Evolutionary conservation across 2,329 filamentous ascomycete species (phyloP), one percentile per base, ranked within the genome.

Genomic region (Ophiognomonia clavigignenti-juglandacearum): DNA sequence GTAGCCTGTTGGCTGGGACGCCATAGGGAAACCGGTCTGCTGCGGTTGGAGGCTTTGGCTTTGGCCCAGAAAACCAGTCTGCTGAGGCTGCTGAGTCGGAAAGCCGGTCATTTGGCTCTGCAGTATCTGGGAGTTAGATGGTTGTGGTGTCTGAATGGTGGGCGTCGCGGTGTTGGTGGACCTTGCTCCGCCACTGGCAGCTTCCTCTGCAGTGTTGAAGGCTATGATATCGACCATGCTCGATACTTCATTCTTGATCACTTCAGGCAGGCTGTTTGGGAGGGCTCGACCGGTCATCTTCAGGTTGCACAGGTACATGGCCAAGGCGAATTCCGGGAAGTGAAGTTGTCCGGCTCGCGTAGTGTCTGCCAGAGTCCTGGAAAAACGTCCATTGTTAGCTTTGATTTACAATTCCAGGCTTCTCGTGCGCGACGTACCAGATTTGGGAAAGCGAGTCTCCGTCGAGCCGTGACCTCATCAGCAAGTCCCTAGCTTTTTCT

Each of bases 191-290:
- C 70, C 57, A 13, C 62, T 61, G 5, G 69, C 72, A 32, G 71
- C 72, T 23, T 92, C 85, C 54, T 98, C 93, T 1, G 81, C 82
- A 20, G 96, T 80, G 56, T 85, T 89, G 64, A 98, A 98, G 50
- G 90, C 96, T 62, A 98, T 98, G 47, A 98, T 98, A 62, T 98
- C 93, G 34, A 98, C 93, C 91, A 98, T 97, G 68, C 93, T 96
- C 4, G 92, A 97, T 16, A 98, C 93, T 66, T 98, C 93, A 59
- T 98, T 98, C 71, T 83, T 86, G 55, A 98, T 84, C 50, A 82
- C 85, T 26, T 96, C 90, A 0, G 93, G 93, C 9, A 98, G 74
- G 6, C 63, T 66, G 2, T 75, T 61, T 0, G 93, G 93, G 20
- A 98, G 68, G 1, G 83, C 74, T 67, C 95, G 96, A 50, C 90